Percentiles rank a stretch among this genome's conserved stretches.
These are phyloP conservation scores for Pseudomonodictys pantanalensis DNA, from an alignment of 495 filamentous ascomycete genomes.

Conservation along the genomic window DNA sequence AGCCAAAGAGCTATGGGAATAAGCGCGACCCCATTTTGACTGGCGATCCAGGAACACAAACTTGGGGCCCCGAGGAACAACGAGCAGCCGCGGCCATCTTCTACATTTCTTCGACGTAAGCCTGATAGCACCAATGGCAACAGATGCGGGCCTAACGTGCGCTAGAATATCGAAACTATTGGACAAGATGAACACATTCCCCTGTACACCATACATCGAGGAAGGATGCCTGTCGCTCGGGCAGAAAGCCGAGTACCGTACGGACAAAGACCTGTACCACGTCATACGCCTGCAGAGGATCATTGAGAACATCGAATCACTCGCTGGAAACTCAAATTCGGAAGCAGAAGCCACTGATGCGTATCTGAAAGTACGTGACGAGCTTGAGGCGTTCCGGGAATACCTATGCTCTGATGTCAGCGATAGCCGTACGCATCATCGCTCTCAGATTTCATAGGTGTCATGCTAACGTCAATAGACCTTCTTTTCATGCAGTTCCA, in stretches of 20 bases:
- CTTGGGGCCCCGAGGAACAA: conserved; percentile 24
- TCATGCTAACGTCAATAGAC: conserved; percentile 5
- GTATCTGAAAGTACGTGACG: conserved; percentile 2
- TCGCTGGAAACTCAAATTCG: conserved; percentile 6
- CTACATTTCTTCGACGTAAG: conserved; percentile 28
- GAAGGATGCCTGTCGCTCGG: conserved; percentile 14
- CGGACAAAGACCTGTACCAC: conserved; percentile 25
- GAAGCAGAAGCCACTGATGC: conserved; percentile 7
- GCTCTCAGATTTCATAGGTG: background rate
- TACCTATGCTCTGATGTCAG: conserved; percentile 11
- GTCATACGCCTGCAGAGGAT: conserved; percentile 24
- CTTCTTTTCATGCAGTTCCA: conserved; percentile 28
- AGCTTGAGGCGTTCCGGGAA: conserved; percentile 17
- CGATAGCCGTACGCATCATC: conserved; percentile 19
- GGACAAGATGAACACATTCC: conserved; percentile 26
- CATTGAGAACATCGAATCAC: conserved; percentile 22
- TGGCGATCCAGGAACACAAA: background rate
- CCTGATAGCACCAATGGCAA: background rate
- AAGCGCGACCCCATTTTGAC: conserved; percentile 12
- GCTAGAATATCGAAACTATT: conserved; percentile 20
- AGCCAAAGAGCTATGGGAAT: background rate
- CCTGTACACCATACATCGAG: conserved; percentile 22
- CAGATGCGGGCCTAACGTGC: background rate
- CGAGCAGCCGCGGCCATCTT: conserved; percentile 22
- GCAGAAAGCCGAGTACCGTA: conserved; percentile 21